Conservation (phyloP, 2,329 filamentous ascomycete species). For the Dactylellina leptospora region DNA sequence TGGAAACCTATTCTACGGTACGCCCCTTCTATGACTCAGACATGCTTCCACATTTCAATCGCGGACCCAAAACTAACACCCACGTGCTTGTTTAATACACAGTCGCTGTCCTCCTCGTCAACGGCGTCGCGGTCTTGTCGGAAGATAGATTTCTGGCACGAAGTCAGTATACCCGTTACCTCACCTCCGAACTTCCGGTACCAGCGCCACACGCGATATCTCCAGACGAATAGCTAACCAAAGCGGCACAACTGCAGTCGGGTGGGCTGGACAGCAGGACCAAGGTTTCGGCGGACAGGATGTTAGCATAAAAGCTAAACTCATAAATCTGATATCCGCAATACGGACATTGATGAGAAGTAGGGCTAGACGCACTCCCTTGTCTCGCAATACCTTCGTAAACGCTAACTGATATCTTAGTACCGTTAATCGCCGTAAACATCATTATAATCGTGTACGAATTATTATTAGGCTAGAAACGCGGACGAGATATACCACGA, state of each 20-base stretch:
- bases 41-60: too few relatives aligned
- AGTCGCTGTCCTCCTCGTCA: constrained; percentile 88
- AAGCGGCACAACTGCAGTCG: constrained; percentile 67
- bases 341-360: constrained; percentile 92
- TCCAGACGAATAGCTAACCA: background rate
- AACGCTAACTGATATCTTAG: constrained; percentile 3
- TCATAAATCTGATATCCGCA: constrained; percentile 88
- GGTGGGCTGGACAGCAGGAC: constrained; percentile 70
- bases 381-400: background rate
- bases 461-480: constrained; percentile 34
- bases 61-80: constrained; percentile 36
- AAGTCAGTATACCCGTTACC: too few relatives aligned
- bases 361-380: constrained; percentile 63
- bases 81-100: constrained; percentile 34
- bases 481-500: too few relatives aligned
- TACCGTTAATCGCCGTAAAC: constrained; percentile 51
- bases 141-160: constrained; percentile 65
- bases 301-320: constrained; percentile 82
- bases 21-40: constrained; percentile 3
- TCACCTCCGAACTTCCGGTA: too few relatives aligned
- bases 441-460: constrained; percentile 51
- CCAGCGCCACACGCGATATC: too few relatives aligned
- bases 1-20: constrained; percentile 51
- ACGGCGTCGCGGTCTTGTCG: constrained; percentile 90
- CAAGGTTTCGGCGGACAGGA: constrained; percentile 69